Evolutionary conservation across 108 stramenopile species (phyloP).

Genomic region (Skeletonema tropicum): DNA sequence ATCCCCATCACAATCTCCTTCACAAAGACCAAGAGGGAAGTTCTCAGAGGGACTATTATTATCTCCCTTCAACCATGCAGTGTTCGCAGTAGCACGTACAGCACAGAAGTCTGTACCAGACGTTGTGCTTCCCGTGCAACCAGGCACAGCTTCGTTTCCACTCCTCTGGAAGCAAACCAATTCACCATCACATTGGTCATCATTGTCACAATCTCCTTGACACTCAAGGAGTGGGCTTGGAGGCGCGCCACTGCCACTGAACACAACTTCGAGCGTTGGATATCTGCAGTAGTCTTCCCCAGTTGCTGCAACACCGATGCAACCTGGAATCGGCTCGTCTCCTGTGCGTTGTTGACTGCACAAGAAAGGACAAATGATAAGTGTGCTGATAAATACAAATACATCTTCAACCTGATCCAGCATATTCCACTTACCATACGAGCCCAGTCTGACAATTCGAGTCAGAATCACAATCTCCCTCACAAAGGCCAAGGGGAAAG

Average conservation of each 20-base stretch:
- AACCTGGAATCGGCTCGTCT: not conserved
- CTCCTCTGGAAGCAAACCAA: conserved; percentile 2
- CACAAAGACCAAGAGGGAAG: conserved; percentile 20
- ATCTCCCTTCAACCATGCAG: not conserved
- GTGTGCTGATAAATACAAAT: too few relatives aligned
- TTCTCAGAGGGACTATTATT: not conserved
- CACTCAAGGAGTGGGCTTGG: not conserved
- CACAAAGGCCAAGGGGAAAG: conserved; percentile 20
- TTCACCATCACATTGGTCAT: not conserved
- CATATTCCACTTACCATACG: not conserved
- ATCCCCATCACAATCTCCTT: conserved; percentile 22
- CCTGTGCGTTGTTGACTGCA: conserved; percentile 5
- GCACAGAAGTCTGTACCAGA: not conserved
- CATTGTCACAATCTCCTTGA: not conserved
- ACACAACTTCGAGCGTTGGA: not conserved
- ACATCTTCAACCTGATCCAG: too few relatives aligned
- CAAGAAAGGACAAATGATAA: not conserved
- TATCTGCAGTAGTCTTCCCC: not conserved
- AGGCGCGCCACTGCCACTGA: not conserved
- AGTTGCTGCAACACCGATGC: not conserved
- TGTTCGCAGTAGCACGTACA: not conserved
- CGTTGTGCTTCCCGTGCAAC: not conserved
- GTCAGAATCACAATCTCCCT: conserved; percentile 23
- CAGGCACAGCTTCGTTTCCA: not conserved
- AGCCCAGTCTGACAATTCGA: conserved; percentile 12